Conservation (phyloP, 768 basidiomycete genomes). For the Sarcomyxa edulis region DNA sequence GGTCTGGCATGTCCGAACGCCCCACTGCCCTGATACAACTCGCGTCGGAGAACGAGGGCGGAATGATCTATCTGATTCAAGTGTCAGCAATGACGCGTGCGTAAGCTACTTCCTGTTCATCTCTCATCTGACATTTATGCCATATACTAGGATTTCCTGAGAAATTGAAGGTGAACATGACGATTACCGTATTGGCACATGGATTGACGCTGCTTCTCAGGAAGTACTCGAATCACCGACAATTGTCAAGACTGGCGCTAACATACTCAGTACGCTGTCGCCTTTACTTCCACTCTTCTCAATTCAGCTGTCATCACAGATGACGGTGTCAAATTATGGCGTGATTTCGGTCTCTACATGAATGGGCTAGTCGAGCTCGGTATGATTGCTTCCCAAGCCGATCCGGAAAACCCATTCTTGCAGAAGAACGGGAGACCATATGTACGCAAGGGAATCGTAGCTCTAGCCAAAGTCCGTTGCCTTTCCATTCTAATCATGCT, state of each 20-base stretch:
- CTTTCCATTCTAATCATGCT: too few species aligned
- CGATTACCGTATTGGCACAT: not conserved
- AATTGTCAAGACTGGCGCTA: slow-evolving; percentile 26
- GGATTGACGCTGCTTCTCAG: slow-evolving; percentile 8
- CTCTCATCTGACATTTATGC: not conserved
- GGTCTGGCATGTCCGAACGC: slow-evolving; percentile 10
- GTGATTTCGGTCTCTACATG: slow-evolving; percentile 31
- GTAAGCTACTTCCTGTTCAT: slow-evolving; percentile 4
- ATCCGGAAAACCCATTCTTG: slow-evolving; percentile 16
- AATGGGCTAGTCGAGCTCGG: slow-evolving; percentile 31
- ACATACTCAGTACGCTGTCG: slow-evolving; percentile 22
- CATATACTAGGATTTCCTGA: slow-evolving; percentile 22
- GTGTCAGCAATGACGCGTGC: slow-evolving; percentile 23
- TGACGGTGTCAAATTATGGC: slow-evolving; percentile 32
- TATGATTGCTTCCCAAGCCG: slow-evolving; percentile 22
- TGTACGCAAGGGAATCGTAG: slow-evolving; percentile 1
- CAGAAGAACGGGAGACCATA: too few species aligned
- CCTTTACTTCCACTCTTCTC: not conserved
- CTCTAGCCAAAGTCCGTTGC: slow-evolving; percentile 6
- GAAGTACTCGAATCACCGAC: slow-evolving; percentile 23
- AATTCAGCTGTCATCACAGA: slow-evolving; percentile 13
- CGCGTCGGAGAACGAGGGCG: slow-evolving; percentile 19
- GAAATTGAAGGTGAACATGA: slow-evolving; percentile 17
- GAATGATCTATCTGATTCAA: slow-evolving; percentile 28
- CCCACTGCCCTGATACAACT: slow-evolving; percentile 26